Percentiles rank a stretch among this genome's conserved stretches.
Evolutionary conservation across 1,284 basidiomycete genomes (phyloP).

Genomic region (Athelia sp.): DNA sequence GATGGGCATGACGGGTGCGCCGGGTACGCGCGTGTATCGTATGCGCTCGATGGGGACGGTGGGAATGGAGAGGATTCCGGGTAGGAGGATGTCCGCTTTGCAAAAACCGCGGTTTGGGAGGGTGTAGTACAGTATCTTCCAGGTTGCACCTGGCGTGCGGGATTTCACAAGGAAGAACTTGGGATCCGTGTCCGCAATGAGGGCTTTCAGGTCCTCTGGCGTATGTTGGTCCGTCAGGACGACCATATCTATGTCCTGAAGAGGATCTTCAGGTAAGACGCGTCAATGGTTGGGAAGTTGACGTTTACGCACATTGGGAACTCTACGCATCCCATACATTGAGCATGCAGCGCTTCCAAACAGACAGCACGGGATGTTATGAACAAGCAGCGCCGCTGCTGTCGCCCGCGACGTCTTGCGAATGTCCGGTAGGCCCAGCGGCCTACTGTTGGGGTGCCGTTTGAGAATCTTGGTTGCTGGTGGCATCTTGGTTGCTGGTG

Average conservation of each 20-base stretch:
- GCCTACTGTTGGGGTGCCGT: background rate
- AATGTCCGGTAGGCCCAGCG: slow-evolving; percentile 10
- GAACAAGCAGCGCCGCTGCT: slow-evolving; percentile 14
- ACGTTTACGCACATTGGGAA: slow-evolving; percentile 29
- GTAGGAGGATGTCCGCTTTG: slow-evolving; percentile 31
- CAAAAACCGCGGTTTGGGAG: slow-evolving; percentile 12
- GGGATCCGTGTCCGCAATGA: slow-evolving; percentile 12
- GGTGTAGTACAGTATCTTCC: slow-evolving; percentile 24
- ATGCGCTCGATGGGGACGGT: slow-evolving; percentile 15
- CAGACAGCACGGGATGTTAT: slow-evolving; percentile 26
- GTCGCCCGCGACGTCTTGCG: slow-evolving; percentile 15
- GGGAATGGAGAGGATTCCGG: slow-evolving; percentile 26
- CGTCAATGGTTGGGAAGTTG: slow-evolving; percentile 1
- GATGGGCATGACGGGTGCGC: slow-evolving; percentile 25
- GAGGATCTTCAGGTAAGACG: slow-evolving; percentile 1
- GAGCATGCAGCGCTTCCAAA: slow-evolving; percentile 33
- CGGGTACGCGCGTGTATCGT: slow-evolving; percentile 5
- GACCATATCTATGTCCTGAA: slow-evolving; percentile 26
- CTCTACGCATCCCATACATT: slow-evolving; percentile 31
- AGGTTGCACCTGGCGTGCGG: slow-evolving; percentile 16
- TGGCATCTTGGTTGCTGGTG: no score
- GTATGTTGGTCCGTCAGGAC: slow-evolving; percentile 13
- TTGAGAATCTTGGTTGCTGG: background rate
- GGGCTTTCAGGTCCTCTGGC: slow-evolving; percentile 19
- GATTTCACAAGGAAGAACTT: slow-evolving; percentile 21